A percentile compares a stretch with the other conserved stretches of the same genome.
phyloP scores from a whole-genome alignment of 345 rosid genomes.

The Lumnitzera racemosa region DNA sequence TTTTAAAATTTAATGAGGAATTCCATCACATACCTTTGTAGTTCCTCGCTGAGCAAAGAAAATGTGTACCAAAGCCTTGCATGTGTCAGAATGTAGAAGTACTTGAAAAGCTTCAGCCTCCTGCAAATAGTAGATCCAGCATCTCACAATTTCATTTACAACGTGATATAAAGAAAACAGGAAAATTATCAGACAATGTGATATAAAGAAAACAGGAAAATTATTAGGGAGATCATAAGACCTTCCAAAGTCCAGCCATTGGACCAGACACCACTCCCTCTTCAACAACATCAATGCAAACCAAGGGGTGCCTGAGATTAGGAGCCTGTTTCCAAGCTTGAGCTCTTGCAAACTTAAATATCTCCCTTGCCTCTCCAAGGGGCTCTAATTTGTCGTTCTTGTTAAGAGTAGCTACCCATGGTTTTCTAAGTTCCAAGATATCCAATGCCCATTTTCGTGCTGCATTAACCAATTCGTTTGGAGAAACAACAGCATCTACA shows the following conservation, averaged over 20 bases:
- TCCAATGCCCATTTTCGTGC: slow-evolving; percentile 91
- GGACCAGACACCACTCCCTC: slow-evolving; percentile 83
- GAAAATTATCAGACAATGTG: neutral
- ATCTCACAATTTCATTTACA: slow-evolving; percentile 3
- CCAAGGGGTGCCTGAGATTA: slow-evolving; percentile 74
- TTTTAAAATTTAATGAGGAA: neutral
- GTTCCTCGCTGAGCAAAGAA: slow-evolving; percentile 94
- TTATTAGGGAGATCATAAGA: slow-evolving; percentile 13
- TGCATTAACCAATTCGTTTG: slow-evolving; percentile 46
- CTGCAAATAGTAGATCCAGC: slow-evolving; percentile 32
- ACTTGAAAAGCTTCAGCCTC: slow-evolving; percentile 64
- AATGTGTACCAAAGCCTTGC: slow-evolving; percentile 80
- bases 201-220: neutral
- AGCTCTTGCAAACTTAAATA: slow-evolving; percentile 78
- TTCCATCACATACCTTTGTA: slow-evolving; percentile 47
- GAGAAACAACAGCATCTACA: slow-evolving; percentile 74
- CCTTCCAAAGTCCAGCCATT: slow-evolving; percentile 86
- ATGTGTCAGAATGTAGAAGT: slow-evolving; percentile 60
- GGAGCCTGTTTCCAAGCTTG: slow-evolving; percentile 81
- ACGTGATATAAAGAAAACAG: neutral
- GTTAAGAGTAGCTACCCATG: slow-evolving; percentile 77
- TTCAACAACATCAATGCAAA: slow-evolving; percentile 84
- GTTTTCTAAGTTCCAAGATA: slow-evolving; percentile 58
- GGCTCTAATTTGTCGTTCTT: slow-evolving; percentile 81
- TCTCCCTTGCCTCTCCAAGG: slow-evolving; percentile 96